These are phyloP conservation scores for Geoglossum cookeanum DNA, from an alignment of 2,329 filamentous ascomycete species.

Conservation along the genomic window DNA sequence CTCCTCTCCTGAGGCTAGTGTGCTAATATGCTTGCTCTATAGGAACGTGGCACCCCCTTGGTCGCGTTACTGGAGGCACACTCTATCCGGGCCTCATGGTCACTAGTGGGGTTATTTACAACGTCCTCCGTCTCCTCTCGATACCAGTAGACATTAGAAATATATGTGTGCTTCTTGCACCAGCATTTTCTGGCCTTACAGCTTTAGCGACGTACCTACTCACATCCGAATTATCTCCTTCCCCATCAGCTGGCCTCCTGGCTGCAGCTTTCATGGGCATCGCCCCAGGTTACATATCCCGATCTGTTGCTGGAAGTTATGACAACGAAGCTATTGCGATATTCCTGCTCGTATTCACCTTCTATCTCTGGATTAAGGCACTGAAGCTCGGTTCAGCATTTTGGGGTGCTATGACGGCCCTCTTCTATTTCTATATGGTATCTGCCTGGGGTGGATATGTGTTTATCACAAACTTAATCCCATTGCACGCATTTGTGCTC, in stretches of 20 bases:
- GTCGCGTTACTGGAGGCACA: constrained; percentile 95
- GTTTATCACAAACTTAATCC: constrained; percentile 95
- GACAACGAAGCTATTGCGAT: constrained; percentile 99
- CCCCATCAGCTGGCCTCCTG: constrained; percentile 81
- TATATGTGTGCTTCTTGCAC: constrained; percentile 91
- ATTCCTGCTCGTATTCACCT: constrained; percentile 95
- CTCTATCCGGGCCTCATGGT: constrained; percentile 98
- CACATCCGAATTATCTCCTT: constrained; percentile 94
- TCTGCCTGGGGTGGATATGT: constrained; percentile 99
- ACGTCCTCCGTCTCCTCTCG: constrained; percentile 70
- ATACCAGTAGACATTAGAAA: constrained; percentile 96
- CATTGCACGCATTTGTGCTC: constrained; percentile 81
- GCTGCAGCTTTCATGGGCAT: constrained; percentile 96
- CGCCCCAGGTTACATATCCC: constrained; percentile 88
- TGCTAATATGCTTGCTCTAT: constrained; percentile 8
- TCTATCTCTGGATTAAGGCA: constrained; percentile 98
- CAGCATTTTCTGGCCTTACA: constrained; percentile 83
- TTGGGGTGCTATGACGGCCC: constrained; percentile 83
- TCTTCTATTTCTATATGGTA: constrained; percentile 99
- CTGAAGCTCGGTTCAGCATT: constrained; percentile 91
- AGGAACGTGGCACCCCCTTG: constrained; percentile 96
- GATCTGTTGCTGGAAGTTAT: constrained; percentile 94
- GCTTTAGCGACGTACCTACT: constrained; percentile 86
- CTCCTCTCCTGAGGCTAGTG: neutral
- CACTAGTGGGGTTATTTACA: constrained; percentile 92